Evolutionary conservation across 352 stramenopile species (phyloP).

Genomic region (Phytophthora melonis): DNA sequence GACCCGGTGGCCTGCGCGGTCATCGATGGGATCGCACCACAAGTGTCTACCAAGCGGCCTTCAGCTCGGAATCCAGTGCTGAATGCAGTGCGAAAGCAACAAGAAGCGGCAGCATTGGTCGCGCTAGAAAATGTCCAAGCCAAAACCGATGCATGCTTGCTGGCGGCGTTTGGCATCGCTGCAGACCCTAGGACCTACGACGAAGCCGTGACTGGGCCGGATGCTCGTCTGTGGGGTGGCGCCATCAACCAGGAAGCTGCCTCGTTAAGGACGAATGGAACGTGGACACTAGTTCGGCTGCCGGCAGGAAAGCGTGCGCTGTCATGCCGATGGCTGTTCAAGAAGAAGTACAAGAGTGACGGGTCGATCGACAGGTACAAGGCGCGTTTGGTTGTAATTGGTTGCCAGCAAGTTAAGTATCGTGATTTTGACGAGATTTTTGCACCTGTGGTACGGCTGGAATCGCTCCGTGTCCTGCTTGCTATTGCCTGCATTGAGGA

Average conservation of each 20-base stretch:
- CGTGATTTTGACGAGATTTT: slow-evolving; percentile 4
- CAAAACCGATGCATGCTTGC: neutral
- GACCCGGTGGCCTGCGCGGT: slow-evolving; percentile 5
- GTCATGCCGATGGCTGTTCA: slow-evolving; percentile 5
- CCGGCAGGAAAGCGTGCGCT: slow-evolving; percentile 2
- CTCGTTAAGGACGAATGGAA: slow-evolving; percentile 5
- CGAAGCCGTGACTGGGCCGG: neutral
- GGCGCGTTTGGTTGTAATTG: neutral
- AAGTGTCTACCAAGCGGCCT: slow-evolving; percentile 8
- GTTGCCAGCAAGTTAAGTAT: neutral
- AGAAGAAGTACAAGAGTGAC: slow-evolving; percentile 1
- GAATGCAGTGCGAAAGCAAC: neutral
- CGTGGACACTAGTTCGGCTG: neutral
- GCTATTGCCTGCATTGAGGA: slow-evolving; percentile 13
- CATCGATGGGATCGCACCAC: slow-evolving; percentile 8
- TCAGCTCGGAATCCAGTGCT: neutral
- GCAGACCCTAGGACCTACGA: neutral
- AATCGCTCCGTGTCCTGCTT: slow-evolving; percentile 10
- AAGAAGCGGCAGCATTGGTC: slow-evolving; percentile 9
- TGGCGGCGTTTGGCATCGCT: slow-evolving; percentile 1
- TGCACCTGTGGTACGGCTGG: slow-evolving; percentile 2
- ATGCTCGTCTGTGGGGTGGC: neutral
- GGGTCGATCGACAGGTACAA: slow-evolving; percentile 1
- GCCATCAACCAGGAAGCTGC: neutral
- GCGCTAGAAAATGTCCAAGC: slow-evolving; percentile 5